phyloP scores from a whole-genome alignment of 2,329 filamentous ascomycete species.

The Emergomyces africanus region DNA sequence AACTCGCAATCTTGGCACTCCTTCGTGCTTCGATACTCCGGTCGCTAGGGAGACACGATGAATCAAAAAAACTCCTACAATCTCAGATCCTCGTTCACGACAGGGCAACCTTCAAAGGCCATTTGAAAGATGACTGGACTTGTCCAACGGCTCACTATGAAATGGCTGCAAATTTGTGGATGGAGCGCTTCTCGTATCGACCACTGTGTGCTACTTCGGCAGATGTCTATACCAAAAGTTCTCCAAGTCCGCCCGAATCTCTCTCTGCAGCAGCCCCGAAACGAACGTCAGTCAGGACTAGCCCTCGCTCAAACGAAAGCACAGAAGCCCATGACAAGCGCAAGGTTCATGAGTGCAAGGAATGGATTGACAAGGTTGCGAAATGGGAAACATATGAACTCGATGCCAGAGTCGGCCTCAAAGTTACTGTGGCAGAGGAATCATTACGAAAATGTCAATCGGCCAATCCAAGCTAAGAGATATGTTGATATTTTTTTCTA shows the following conservation, averaged over 20 bases:
- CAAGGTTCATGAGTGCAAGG: slow-evolving; percentile 40
- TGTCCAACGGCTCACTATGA: slow-evolving; percentile 76
- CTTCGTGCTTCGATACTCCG: slow-evolving; percentile 54
- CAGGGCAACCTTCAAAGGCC: slow-evolving; percentile 39
- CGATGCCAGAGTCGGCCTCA: slow-evolving; percentile 43
- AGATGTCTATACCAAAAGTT: neutral
- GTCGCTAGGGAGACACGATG: slow-evolving; percentile 46
- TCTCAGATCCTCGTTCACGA: slow-evolving; percentile 50
- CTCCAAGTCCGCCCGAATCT: neutral
- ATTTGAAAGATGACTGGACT: slow-evolving; percentile 43
- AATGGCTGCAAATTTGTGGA: slow-evolving; percentile 70
- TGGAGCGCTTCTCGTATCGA: slow-evolving; percentile 39
- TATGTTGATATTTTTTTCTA: neutral
- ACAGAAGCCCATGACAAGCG: slow-evolving; percentile 19
- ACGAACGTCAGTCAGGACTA: slow-evolving; percentile 5
- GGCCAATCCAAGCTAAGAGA: neutral
- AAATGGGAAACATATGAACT: slow-evolving; percentile 50
- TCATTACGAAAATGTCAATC: slow-evolving; percentile 33
- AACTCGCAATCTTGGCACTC: slow-evolving; percentile 53
- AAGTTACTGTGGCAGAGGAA: slow-evolving; percentile 34
- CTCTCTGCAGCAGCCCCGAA: neutral
- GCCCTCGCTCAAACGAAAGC: slow-evolving; percentile 5
- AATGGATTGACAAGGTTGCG: slow-evolving; percentile 44
- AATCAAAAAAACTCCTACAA: slow-evolving; percentile 53
- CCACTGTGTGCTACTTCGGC: slow-evolving; percentile 1